Evolutionary conservation across 768 basidiomycete genomes (phyloP), one percentile per base, ranked within the genome.

Genomic region (Mycena venus): DNA sequence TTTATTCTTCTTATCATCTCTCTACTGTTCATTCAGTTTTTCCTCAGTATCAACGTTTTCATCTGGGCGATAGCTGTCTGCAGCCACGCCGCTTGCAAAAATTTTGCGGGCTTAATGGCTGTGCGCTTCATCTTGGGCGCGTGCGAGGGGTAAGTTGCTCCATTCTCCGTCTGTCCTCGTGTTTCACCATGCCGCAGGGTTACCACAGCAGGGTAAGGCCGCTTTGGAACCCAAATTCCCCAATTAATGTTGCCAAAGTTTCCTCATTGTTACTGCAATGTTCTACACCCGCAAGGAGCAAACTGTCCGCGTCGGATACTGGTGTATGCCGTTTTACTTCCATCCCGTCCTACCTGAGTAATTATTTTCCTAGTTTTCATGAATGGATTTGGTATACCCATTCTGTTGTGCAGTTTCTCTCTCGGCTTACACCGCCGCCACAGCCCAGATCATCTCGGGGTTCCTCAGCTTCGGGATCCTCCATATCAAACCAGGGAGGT

Each of bases 191-290:
- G 4, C n/a, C 21, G 12, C n/a, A 63, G 93, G 64, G 91, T 91
- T 11, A 92, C 94, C 60, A 94, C 93, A 4, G 91, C 94, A 32
- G 94, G 68, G 68, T 44, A 21, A 44, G 14, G 42, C 17, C 42
- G 19, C 17, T 7, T 44, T 19, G 17, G 42, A 44, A 44, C 42
- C 42, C 17, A 44, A 44, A 44, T 44, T 44, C 42, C 42, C 17
- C 12, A 19, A 44, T 19, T 44, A 15, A 44, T 44, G 17, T 17
- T 2, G 17, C 15, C 2, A 44, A 14, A 44, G 42, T 44, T 94
- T 95, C 84, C 86, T 95, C 88, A 89, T 95, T 79, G 91, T 95
- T 40, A 93, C 90, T 21, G 90, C 91, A 9, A 95, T 95, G 94
- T 95, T 95, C 78, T 95, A 95, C 79, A 95, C 93, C 11, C 90